A percentile compares a stretch with the other conserved stretches of the same genome.
phyloP scores from a whole-genome alignment of 495 filamentous ascomycete genomes.

The Penicillium parvum region DNA sequence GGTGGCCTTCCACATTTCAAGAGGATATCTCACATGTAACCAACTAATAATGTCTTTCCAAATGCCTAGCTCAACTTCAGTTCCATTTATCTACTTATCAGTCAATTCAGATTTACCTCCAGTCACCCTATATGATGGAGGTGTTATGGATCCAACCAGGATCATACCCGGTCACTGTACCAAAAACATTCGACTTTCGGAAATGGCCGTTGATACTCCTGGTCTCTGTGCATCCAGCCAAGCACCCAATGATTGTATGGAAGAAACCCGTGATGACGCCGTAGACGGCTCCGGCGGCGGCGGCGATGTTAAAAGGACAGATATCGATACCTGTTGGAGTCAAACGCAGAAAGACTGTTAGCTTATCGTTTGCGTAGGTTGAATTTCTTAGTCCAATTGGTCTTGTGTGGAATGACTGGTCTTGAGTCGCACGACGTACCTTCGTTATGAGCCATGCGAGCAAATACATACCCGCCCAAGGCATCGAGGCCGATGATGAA shows the following conservation, averaged over 20 bases:
- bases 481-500: constrained; percentile 13
- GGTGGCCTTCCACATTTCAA: too few relatives aligned
- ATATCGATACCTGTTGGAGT: constrained; percentile 7
- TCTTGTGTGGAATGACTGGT: not conserved
- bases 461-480: constrained; percentile 16
- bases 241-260: constrained; percentile 9
- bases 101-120: not conserved
- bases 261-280: constrained; percentile 13
- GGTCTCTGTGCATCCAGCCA: not conserved
- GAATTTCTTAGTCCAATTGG: too few relatives aligned
- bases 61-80: too few relatives aligned
- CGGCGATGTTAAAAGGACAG: constrained; percentile 16
- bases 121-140: not conserved
- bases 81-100: too few relatives aligned
- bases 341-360: too few relatives aligned
- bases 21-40: too few relatives aligned
- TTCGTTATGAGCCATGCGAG: constrained; percentile 17
- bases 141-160: not conserved
- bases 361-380: too few relatives aligned
- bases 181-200: constrained; percentile 9
- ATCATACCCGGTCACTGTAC: constrained; percentile 7
- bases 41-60: too few relatives aligned
- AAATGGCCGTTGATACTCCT: constrained; percentile 11
- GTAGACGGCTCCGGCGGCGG: constrained; percentile 16
- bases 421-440: not conserved